phyloP scores from a whole-genome alignment of 192 early-diverging fungal species.

The Chytriomyces sp. region DNA sequence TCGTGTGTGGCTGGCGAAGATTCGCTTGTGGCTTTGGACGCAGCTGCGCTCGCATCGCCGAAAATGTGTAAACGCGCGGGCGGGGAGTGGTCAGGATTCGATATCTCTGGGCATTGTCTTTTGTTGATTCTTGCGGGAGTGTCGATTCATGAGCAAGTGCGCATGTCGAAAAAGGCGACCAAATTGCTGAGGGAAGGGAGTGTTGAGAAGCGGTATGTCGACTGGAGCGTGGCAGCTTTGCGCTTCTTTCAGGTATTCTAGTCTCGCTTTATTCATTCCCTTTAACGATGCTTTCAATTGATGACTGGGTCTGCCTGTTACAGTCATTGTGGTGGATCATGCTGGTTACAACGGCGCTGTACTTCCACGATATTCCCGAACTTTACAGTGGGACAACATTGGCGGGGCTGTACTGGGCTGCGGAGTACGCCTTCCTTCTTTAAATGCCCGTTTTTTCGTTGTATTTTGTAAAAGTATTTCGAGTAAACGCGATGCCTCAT shows the following conservation, averaged over 20 bases:
- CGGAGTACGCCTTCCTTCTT: conserved; percentile 29
- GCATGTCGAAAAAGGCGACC: too few species aligned
- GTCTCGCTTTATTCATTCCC: too few species aligned
- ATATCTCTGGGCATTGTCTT: conserved; percentile 89
- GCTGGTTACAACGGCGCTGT: conserved; percentile 76
- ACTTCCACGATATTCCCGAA: conserved; percentile 78
- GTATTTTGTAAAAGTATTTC: too few species aligned
- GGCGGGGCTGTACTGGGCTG: conserved; percentile 74
- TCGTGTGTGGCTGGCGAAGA: conserved; percentile 43
- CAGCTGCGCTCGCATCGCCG: conserved; percentile 29
- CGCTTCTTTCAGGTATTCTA: too few species aligned
- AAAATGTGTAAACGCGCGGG: conserved; percentile 55
- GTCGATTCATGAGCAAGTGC: conserved; percentile 39
- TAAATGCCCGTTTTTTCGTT: neutral
- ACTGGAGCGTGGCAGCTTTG: too few species aligned
- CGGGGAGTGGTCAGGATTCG: conserved; percentile 81
- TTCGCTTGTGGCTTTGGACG: neutral
- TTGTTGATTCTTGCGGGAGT: conserved; percentile 35
- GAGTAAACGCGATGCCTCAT: too few species aligned
- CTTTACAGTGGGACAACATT: conserved; percentile 69
- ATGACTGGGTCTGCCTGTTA: neutral
- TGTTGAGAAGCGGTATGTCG: too few species aligned
- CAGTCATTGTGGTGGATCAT: conserved; percentile 73
- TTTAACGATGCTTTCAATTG: too few species aligned
- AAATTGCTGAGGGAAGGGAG: too few species aligned